Evolutionary conservation across 2,329 filamentous ascomycete genomes (phyloP).

Genomic region (Trichocomaceae sp.): DNA sequence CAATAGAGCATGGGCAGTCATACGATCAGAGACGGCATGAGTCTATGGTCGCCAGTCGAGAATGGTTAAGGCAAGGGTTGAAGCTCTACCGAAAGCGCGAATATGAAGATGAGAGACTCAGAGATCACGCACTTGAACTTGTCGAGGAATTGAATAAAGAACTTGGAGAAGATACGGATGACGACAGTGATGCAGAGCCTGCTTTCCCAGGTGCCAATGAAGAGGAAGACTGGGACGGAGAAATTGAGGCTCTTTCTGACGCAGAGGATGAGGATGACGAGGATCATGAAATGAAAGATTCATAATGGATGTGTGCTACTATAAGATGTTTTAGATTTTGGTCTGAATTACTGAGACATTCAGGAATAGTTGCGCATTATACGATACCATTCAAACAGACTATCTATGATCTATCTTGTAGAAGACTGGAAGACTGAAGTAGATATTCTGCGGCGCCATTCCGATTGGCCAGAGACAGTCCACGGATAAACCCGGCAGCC

Average conservation of each 20-base stretch:
- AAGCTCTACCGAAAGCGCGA: slow-evolving; percentile 70
- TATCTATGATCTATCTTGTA: no score
- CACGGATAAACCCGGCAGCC: slow-evolving; percentile 5
- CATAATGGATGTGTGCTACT: slow-evolving; percentile 22
- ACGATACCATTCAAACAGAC: neutral
- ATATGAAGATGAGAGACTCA: slow-evolving; percentile 55
- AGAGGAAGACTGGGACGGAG: slow-evolving; percentile 44
- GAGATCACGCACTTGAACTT: slow-evolving; percentile 39
- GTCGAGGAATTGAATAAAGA: slow-evolving; percentile 53
- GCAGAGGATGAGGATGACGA: slow-evolving; percentile 31
- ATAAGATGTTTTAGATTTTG: neutral
- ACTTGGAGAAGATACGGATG: slow-evolving; percentile 54
- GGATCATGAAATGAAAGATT: slow-evolving; percentile 51
- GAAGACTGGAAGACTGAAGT: no score
- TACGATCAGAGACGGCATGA: slow-evolving; percentile 51
- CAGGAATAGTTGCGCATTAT: neutral
- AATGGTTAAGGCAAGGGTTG: slow-evolving; percentile 76
- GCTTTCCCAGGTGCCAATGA: slow-evolving; percentile 42
- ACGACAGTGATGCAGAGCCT: slow-evolving; percentile 51
- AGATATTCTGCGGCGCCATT: neutral
- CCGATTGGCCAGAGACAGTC: slow-evolving; percentile 3
- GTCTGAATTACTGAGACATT: neutral
- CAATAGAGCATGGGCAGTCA: slow-evolving; percentile 1
- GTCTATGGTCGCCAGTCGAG: slow-evolving; percentile 65
- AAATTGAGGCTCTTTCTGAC: slow-evolving; percentile 50